Evolutionary conservation across 2,329 filamentous ascomycete species (phyloP), one percentile per base, ranked within the genome.

Genomic region (Aspergillus spinulosporus): DNA sequence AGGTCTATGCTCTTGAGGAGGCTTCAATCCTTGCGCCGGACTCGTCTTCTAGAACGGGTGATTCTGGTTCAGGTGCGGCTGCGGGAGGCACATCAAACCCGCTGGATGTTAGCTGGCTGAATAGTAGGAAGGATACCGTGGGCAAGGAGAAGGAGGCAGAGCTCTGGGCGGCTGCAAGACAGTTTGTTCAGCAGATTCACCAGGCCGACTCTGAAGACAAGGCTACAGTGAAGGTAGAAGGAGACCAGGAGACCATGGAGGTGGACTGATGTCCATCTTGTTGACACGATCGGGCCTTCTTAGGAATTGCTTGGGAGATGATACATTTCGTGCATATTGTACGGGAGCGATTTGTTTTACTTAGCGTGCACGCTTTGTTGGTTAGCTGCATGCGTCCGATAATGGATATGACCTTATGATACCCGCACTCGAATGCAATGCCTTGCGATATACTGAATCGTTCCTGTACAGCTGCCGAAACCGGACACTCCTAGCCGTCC

Each of bases 31-130:
- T 95, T 64, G 68, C 78, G 0, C 69, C 79, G 3, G 75, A 80
- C 26, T 68, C 71, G 26, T 63, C 68, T 8, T 64, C 70, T 2
- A 65, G 67, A 31, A 64, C 72, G 11, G 66, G 66, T 3, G 70
- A 76, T 14, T 60, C 65, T 8, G 64, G 63, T 44, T 65, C 58
- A 34, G 67, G 58, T 57, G 71, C 62, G 50, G 69, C 66, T 54
- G 69, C 61, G 1, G 66, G 64, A 39, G 59, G 60, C 12, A 63
- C 60, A 15, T 56, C 62, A 63, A 84, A 69, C 79, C 85, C 39
- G 76, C 78, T 97, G 52, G 92, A 97, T 69, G 87, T 95, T 11
- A 92, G 92, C 32, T 93, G 89, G 84, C 75, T 97, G 65, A 97
- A 97, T 70, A 92, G 90, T 66, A 83, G 90, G 56, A 90, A 89